Evolutionary conservation across 2,329 filamentous ascomycete genomes (phyloP).

Genomic region (Dothistroma pini): DNA sequence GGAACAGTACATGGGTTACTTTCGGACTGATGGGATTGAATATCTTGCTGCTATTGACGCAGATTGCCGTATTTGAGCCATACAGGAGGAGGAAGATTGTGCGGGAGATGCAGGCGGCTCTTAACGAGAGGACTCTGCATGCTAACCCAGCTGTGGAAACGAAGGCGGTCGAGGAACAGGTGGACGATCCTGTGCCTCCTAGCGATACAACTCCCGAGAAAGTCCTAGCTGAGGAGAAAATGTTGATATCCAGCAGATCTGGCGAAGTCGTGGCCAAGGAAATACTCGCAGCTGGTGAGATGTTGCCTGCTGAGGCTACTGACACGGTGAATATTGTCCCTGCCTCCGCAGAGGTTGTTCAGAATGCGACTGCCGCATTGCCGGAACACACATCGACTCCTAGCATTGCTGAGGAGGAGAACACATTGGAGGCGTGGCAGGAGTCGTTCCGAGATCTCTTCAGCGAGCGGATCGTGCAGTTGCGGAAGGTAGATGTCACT

Average conservation of each 20-base stretch:
- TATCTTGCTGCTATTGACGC: constrained; percentile 76
- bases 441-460: constrained; percentile 34
- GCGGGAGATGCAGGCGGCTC: constrained; percentile 65
- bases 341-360: constrained; percentile 1
- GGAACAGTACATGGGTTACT: constrained; percentile 97
- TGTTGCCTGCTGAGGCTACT: constrained; percentile 25
- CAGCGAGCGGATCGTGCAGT: constrained; percentile 43
- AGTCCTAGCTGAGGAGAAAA: constrained; percentile 5
- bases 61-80: constrained; percentile 72
- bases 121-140: constrained; percentile 63
- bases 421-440: constrained; percentile 18
- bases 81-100: constrained; percentile 82
- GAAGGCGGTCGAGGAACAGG: constrained; percentile 23
- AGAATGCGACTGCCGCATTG: neutral
- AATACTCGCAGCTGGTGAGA: constrained; percentile 21
- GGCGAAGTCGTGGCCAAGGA: constrained; percentile 10
- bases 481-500: constrained; percentile 46
- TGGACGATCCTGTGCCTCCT: constrained; percentile 22
- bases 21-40: constrained; percentile 98
- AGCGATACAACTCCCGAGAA: constrained; percentile 17
- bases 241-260: neutral
- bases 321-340: constrained; percentile 16
- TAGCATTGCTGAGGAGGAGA: neutral
- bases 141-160: constrained; percentile 6
- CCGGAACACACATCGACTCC: neutral